Base-by-base conservation (phyloP, 495 filamentous ascomycete species). In the Aspergillus funiculosus region DNA sequence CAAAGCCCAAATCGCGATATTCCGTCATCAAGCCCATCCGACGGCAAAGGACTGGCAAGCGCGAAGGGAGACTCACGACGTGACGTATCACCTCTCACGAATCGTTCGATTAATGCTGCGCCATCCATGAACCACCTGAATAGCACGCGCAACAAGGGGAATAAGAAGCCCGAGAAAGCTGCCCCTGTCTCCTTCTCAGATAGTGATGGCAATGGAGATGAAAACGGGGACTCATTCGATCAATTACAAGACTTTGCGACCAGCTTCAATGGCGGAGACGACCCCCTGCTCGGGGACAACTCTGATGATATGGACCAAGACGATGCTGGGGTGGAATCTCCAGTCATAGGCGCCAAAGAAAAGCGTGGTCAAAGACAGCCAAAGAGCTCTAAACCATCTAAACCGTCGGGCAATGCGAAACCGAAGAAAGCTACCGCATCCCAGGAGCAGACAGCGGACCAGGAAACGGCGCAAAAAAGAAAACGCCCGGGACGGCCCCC, bases 281-380 rank as follows among this genome's bases (percentile, higher is more conserved):
- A 64, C 20, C 51, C 51, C 18, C 32, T 54, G 14, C 38, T 54
- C 29, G 58, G 26, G 18, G 54, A 57, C 10, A 46, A 59, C 13
- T 37, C 49, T 25, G 68, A 82, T 1, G 71, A 82, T 11, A 68
- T 79, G 30, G 78, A 81, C 48, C 60, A 67, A 14, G 66, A 83
- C 48, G 78, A 78, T 22, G 34, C 64, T 66, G 45, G 86, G 79
- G 66, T 75, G 73, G 63, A 78, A 62, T 49, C 63, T 15, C 46
- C 58, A 30, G 39, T 51, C 6, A 18, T 41, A 24, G 17, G 43
- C 21, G 51, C 51, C 21, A 27, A 52, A 21, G 43, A 54, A 30
- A 21, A 43, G 14, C 51, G 50, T 25, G 39, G 32, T 29, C 36
- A 39, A 26, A 18, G 44, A 29, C 25, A 36, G 22, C 29, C 43